Evolutionary conservation across 352 stramenopile genomes (phyloP).

Genomic region (Globisporangium orthogonon): DNA sequence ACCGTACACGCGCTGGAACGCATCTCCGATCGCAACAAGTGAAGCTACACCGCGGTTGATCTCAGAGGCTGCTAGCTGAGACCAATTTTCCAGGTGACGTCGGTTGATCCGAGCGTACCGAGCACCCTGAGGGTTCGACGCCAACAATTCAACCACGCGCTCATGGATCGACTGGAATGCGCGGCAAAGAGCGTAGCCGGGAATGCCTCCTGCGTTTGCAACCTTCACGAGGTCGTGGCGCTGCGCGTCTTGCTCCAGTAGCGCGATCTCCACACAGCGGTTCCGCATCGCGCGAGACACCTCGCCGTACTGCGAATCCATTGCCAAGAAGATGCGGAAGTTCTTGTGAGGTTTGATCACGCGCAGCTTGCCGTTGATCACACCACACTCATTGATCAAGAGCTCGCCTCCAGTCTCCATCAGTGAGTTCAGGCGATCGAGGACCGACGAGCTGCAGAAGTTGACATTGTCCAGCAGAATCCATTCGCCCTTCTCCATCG

Average conservation of each 20-base stretch:
- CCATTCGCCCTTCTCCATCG: conserved; percentile 98
- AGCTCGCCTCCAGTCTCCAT: conserved; percentile 97
- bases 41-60: conserved; percentile 45
- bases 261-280: conserved; percentile 96
- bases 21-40: conserved; percentile 36
- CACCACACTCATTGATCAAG: conserved; percentile 97
- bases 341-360: conserved; percentile 96
- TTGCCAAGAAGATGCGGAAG: conserved; percentile 99
- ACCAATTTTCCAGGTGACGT: conserved; percentile 75
- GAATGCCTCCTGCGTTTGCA: conserved; percentile 44
- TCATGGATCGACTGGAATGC: conserved; percentile 61
- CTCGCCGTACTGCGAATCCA: conserved; percentile 95
- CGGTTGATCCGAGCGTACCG: conserved; percentile 47
- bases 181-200: conserved; percentile 53
- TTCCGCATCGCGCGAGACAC: conserved; percentile 99
- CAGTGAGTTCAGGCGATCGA: conserved; percentile 99
- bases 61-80: conserved; percentile 51
- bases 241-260: conserved; percentile 41
- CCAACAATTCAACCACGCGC: conserved; percentile 30
- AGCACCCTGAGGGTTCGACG: conserved; percentile 14
- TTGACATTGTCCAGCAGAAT: conserved; percentile 99
- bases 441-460: conserved; percentile 97
- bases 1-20: conserved; percentile 66
- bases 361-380: conserved; percentile 86
- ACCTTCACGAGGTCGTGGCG: conserved; percentile 68